These are phyloP conservation scores for Penstemon eatonii DNA, from an alignment of 257 asterid genomes.

Conservation along the genomic window DNA sequence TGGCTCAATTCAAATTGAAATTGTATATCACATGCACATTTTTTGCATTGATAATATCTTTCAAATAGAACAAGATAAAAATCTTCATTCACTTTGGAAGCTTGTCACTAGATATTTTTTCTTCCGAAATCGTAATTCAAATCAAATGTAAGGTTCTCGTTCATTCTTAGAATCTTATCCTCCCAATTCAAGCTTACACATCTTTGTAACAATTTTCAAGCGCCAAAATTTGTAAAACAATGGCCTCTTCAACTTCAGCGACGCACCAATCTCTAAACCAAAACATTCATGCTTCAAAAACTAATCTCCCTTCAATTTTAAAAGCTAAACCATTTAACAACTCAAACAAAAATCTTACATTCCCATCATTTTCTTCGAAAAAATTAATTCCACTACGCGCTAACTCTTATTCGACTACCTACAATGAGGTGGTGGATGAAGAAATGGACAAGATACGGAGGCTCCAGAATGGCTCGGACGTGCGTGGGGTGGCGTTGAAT, in stretches of 20 bases:
- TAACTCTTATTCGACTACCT: conserved; percentile 37
- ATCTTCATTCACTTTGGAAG: conserved; percentile 54
- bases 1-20: background rate
- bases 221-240: conserved; percentile 30
- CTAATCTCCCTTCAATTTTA: conserved; percentile 33
- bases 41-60: conserved; percentile 29
- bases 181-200: conserved; percentile 9
- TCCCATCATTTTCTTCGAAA: conserved; percentile 25
- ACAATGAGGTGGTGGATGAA: conserved; percentile 62
- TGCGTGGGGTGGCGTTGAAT: conserved; percentile 83
- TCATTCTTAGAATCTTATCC: conserved; percentile 47
- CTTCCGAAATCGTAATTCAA: conserved; percentile 21
- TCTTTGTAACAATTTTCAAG: conserved; percentile 6
- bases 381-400: conserved; percentile 26
- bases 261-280: conserved; percentile 34
- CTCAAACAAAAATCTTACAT: conserved; percentile 29
- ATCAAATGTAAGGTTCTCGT: conserved; percentile 43
- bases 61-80: conserved; percentile 41
- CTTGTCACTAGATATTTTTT: conserved; percentile 48
- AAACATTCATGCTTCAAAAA: conserved; percentile 29
- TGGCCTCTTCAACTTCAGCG: conserved; percentile 56
- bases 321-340: conserved; percentile 31
- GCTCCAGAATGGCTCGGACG: conserved; percentile 90
- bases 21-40: conserved; percentile 2
- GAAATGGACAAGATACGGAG: conserved; percentile 77